These are phyloP conservation scores for Cyberlindnera meyerae DNA, from an alignment of 805 yeast genomes.

Conservation along the genomic window DNA sequence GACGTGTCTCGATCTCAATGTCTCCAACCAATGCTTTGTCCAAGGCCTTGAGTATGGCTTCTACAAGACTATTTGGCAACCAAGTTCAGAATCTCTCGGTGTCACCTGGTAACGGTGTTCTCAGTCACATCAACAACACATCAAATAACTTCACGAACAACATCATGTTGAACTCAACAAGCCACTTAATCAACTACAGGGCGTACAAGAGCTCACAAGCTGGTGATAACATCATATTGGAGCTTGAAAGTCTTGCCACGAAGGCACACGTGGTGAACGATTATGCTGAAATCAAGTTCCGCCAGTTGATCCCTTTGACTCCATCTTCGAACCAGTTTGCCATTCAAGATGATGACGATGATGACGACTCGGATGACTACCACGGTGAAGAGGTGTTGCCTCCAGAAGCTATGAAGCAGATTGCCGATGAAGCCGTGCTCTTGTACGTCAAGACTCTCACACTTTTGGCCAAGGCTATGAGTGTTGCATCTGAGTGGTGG, in stretches of 20 bases:
- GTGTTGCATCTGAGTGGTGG: conserved; percentile 90
- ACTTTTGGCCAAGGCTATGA: conserved; percentile 80
- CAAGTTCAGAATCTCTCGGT: conserved; percentile 22
- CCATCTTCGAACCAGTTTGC: conserved; percentile 31
- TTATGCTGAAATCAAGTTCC: conserved; percentile 86
- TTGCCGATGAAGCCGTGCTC: conserved; percentile 83
- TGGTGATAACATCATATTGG: conserved; percentile 35
- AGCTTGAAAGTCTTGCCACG: conserved; percentile 74
- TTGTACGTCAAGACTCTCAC: conserved; percentile 82
- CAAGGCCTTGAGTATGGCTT: conserved; percentile 82
- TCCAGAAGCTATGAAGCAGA: conserved; percentile 46
- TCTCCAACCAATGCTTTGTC: conserved; percentile 85
- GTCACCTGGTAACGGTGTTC: conserved; percentile 11
- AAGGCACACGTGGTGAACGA: conserved; percentile 85
- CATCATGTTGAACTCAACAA: conserved; percentile 19
- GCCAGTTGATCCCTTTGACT: conserved; percentile 76
- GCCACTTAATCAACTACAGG: conserved; percentile 15
- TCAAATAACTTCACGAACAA: conserved; percentile 22
- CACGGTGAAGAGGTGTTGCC: conserved; percentile 37
- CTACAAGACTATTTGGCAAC: conserved; percentile 76
- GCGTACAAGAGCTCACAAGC: conserved; percentile 12
- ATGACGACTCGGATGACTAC: conserved; percentile 29
- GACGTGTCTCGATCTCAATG: conserved; percentile 60
- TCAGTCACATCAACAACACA: conserved; percentile 17
- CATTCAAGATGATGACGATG: conserved; percentile 34